Percentiles rank a stretch among this genome's conserved stretches.
These are phyloP conservation scores for Fusarium buxicola DNA, from an alignment of 2,329 filamentous ascomycete genomes.

Conservation along the genomic window DNA sequence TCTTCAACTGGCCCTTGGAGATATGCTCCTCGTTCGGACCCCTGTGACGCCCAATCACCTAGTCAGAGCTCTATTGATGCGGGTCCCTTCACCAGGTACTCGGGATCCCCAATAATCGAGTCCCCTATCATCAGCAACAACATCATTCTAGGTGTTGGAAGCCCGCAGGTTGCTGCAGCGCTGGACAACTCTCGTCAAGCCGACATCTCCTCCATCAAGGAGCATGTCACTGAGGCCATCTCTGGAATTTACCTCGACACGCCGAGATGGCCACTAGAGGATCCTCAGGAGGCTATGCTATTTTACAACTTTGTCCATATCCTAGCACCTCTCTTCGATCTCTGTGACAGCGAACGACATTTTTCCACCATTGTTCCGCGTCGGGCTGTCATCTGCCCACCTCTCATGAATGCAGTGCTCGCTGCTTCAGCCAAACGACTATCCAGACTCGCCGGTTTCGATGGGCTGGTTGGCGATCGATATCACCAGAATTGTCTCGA, in stretches of 20 bases:
- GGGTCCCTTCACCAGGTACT: conserved; percentile 18
- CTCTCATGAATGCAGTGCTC: conserved; percentile 46
- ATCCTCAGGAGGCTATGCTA: conserved; percentile 45
- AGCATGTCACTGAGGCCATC: conserved; percentile 34
- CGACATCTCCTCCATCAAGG: conserved; percentile 19
- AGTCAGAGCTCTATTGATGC: conserved; percentile 26
- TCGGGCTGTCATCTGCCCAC: conserved; percentile 44
- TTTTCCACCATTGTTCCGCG: conserved; percentile 47
- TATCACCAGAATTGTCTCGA: conserved; percentile 47
- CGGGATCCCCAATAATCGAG: conserved; percentile 6
- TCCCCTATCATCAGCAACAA: conserved; percentile 18
- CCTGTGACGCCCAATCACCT: conserved; percentile 24
- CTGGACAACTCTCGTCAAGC: conserved; percentile 20
- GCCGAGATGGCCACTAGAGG: conserved; percentile 39
- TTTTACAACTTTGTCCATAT: conserved; percentile 45
- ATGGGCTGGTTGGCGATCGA: conserved; percentile 40
- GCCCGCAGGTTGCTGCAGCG: conserved; percentile 13
- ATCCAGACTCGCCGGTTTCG: conserved; percentile 37
- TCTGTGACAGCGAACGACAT: conserved; percentile 46
- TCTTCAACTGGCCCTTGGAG: conserved; percentile 31
- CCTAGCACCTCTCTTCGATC: conserved; percentile 45
- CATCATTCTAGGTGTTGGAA: conserved; percentile 13
- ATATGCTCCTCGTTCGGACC: conserved; percentile 23
- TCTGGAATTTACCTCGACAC: conserved; percentile 40
- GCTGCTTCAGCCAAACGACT: conserved; percentile 45